Conservation (phyloP, 1,284 basidiomycete species). For the Puccinia coronata region DNA sequence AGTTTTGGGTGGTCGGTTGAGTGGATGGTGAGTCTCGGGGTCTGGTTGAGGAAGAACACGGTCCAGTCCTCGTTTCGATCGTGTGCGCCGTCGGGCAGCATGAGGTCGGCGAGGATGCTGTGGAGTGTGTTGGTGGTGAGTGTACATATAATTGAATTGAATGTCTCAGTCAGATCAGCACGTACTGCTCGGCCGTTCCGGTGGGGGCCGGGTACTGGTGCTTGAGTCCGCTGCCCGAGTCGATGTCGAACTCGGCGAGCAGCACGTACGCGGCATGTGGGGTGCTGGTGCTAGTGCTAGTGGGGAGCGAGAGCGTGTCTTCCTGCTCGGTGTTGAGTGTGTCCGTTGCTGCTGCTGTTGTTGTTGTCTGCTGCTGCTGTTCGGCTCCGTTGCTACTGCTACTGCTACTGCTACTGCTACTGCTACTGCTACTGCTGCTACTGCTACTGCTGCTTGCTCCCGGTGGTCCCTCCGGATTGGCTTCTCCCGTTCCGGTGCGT, state of each 20-base stretch:
- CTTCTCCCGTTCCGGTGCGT: too few species aligned
- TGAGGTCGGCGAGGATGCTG: slow-evolving; percentile 90
- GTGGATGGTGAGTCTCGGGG: slow-evolving; percentile 66
- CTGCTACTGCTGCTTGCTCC: too few species aligned
- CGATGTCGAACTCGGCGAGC: slow-evolving; percentile 92
- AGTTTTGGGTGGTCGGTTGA: neutral
- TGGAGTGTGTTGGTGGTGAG: neutral
- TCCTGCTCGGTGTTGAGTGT: too few species aligned
- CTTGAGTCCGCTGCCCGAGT: slow-evolving; percentile 71
- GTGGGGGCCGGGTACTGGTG: slow-evolving; percentile 91
- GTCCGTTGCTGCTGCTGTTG: too few species aligned
- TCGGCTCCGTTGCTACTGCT: too few species aligned
- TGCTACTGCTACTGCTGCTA: too few species aligned
- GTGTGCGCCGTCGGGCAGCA: slow-evolving; percentile 97
- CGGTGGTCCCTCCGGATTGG: too few species aligned
- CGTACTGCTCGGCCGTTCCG: slow-evolving; percentile 85
- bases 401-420: too few species aligned
- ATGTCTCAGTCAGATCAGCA: too few species aligned
- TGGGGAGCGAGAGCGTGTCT: too few species aligned
- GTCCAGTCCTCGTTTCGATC: slow-evolving; percentile 95
- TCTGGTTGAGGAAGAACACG: slow-evolving; percentile 94
- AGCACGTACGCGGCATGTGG: slow-evolving; percentile 86
- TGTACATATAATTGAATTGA: too few species aligned
- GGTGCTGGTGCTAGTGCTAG: slow-evolving; percentile 19
- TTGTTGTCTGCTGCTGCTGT: too few species aligned